A percentile compares a stretch with the other conserved stretches of the same genome.
phyloP scores from a whole-genome alignment of 345 rosid species.

The Syzygium oleosum region DNA sequence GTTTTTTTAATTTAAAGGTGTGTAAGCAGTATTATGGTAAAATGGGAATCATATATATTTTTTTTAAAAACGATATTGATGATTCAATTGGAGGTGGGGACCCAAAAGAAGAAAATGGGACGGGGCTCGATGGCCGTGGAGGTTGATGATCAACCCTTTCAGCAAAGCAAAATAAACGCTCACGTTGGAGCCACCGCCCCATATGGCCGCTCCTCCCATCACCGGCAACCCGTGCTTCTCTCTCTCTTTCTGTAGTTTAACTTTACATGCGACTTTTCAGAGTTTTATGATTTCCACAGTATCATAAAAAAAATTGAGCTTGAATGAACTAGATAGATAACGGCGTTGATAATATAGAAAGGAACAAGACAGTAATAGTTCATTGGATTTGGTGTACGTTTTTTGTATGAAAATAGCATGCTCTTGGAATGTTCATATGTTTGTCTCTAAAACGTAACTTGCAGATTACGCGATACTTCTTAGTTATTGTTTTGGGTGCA shows the following conservation, averaged over 20 bases:
- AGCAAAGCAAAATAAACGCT: too few relatives aligned
- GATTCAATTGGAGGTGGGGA: too few relatives aligned
- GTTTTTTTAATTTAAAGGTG: too few relatives aligned
- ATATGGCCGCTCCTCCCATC: too few relatives aligned
- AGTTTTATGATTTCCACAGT: not conserved
- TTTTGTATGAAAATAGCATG: not conserved
- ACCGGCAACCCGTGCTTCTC: not conserved
- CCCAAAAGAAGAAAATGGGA: too few relatives aligned
- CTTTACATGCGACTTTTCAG: not conserved
- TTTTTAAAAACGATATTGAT: too few relatives aligned
- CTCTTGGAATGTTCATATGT: not conserved
- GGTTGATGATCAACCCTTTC: too few relatives aligned
- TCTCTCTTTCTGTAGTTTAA: not conserved
- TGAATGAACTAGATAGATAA: not conserved
- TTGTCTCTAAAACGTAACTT: not conserved
- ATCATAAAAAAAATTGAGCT: not conserved
- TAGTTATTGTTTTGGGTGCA: not conserved
- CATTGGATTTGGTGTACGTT: not conserved
- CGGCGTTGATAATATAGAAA: not conserved
- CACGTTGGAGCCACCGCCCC: too few relatives aligned
- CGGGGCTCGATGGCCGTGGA: too few relatives aligned
- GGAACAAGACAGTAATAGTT: not conserved
- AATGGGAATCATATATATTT: too few relatives aligned
- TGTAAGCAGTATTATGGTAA: too few relatives aligned
- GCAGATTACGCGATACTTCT: not conserved